Base-by-base conservation (phyloP, 139 green algal species). In the Desmodesmus armatus region DNA sequence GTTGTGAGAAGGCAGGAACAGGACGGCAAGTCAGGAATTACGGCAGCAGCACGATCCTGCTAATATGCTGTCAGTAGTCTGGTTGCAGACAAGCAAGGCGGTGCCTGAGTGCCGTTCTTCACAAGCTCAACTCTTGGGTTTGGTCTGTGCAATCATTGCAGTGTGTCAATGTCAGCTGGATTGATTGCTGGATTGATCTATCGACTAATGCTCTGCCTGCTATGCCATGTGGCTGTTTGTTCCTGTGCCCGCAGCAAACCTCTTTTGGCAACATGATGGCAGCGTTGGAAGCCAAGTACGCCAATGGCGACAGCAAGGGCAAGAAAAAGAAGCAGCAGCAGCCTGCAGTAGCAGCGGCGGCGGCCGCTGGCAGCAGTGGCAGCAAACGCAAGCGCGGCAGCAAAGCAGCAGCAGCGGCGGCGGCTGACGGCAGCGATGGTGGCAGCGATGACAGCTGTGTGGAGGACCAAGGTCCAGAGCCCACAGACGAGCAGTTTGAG, bases 401-500 rank as follows among this genome's bases (percentile, higher is more conserved):
- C 15, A 75, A 47, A 51, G 67, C 4, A 37, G 49, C 47, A 71
- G 66, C 43, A 2, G 43, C 19, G 3, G 60, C 15, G 25, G 78
- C 53, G 17, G 70, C 31, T n/a, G 19, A 27, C 3, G 15, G 15
- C 25, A 60, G 55, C 31, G 31, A 80, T 17, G 55, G 21, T 51
- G 47, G 47, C 21, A 15, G 43, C 21, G 63, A 71, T 43, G 65
- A 72, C 33, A 35, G 65, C 13, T 31, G 43, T 72, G 65, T 41
- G 13, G 65, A 37, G 35, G 37, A 33, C 7, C n/a, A 2, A 15
- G 70, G 51, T 37, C 40, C 76, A 66, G 89, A 93, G 86, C 81
- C 85, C 4, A 89, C 88, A 5, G 91, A 94, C 0, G 86, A 92
- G 82, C 88, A 92, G 51, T 94, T 94, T 66, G 63, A 85, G 31